Evolutionary conservation across 2,329 filamentous ascomycete genomes (phyloP).

Genomic region (Tolypocladium endophyticum): DNA sequence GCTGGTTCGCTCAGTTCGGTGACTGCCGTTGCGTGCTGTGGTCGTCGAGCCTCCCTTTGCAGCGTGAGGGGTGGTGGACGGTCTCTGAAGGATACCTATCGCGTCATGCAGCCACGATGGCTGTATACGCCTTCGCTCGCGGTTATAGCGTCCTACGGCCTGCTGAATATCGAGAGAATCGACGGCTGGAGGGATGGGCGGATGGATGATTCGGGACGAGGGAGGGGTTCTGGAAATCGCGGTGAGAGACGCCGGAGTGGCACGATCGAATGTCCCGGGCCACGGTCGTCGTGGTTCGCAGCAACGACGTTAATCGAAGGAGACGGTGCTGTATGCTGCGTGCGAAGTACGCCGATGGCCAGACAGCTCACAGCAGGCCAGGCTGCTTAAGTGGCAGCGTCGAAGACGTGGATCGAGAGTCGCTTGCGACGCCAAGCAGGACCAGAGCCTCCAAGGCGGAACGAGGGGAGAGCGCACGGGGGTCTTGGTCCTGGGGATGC

Average conservation of each 20-base stretch:
- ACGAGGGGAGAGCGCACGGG: neutral
- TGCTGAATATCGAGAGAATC: neutral
- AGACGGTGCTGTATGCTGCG: neutral
- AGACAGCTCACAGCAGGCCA: neutral
- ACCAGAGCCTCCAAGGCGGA: neutral
- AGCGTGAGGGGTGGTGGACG: conserved; percentile 1
- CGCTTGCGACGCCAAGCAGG: neutral
- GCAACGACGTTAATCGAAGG: neutral
- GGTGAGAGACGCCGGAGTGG: neutral
- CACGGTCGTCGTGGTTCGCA: neutral
- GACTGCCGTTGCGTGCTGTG: neutral
- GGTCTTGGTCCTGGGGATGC: neutral
- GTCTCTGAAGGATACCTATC: conserved; percentile 6
- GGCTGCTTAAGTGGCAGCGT: neutral
- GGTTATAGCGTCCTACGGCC: neutral
- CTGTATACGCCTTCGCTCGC: neutral
- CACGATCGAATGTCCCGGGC: neutral
- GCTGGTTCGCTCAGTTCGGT: conserved; percentile 1
- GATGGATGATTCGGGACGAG: neutral
- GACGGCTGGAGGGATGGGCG: neutral
- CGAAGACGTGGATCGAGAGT: conserved; percentile 1
- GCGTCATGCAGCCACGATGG: conserved; percentile 7
- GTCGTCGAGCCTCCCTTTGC: conserved; percentile 5
- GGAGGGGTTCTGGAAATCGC: neutral
- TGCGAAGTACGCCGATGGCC: neutral